These are phyloP conservation scores for Eremochloa ophiuroides DNA, from an alignment of 176 grass and related monocot species.

Conservation along the genomic window DNA sequence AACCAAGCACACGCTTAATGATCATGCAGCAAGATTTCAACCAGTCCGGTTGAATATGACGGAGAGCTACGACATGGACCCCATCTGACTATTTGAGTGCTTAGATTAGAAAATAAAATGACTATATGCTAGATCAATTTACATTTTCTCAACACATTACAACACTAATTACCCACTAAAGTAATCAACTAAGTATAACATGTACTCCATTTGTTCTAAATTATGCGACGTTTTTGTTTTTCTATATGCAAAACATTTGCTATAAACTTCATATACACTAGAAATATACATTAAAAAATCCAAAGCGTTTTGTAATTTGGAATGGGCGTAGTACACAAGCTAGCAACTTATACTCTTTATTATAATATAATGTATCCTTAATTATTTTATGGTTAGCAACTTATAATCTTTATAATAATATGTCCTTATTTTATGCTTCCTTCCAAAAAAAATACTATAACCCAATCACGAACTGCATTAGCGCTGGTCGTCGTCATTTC, in stretches of 20 bases:
- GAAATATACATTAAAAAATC: too few relatives aligned
- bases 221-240: too few relatives aligned
- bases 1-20: not conserved
- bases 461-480: not conserved
- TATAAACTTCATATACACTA: too few relatives aligned
- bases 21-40: not conserved
- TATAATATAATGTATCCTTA: not conserved
- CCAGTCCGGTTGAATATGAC: not conserved
- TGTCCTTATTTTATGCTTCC: not conserved
- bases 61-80: not conserved
- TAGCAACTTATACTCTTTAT: not conserved
- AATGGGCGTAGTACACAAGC: too few relatives aligned
- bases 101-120: not conserved
- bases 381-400: not conserved
- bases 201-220: too few relatives aligned
- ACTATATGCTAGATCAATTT: not conserved
- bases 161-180: not conserved
- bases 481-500: constrained; percentile 12
- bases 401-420: not conserved
- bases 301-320: too few relatives aligned
- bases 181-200: not conserved
- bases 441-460: not conserved
- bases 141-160: not conserved
- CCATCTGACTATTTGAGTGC: not conserved
- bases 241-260: too few relatives aligned